Evolutionary conservation across 2,329 filamentous ascomycete genomes (phyloP), one percentile per base, ranked within the genome.

Genomic region (Fusarium sororula): DNA sequence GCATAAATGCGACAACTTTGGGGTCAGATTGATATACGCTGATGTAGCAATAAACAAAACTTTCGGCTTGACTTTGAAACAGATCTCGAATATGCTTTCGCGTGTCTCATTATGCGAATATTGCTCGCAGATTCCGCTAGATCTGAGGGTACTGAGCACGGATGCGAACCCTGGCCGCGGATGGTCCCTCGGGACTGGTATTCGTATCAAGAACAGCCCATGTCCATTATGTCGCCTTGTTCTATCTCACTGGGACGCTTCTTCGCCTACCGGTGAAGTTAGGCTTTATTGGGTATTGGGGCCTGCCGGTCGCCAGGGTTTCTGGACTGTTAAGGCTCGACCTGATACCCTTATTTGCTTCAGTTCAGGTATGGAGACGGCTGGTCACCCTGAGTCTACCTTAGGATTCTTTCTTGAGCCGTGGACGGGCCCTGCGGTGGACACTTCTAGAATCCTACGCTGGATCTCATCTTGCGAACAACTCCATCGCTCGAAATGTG

Each of bases 231-330:
- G 47, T 24, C 15, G 11, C 15, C 28, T 50, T 24, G 1, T 32
- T 3, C 0, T 32, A 9, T 32, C 22, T 13, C 28, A 32, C 0
- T 32, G 3, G 4, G 3, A 30, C 1, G 28, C 28, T 50, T 0
- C 1, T 6, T 0, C 28, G 3, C 13, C 20, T 10, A 1, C 1
- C 4, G 4, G 1, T 5, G 22, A 50, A 3, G 10, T 50, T 32
- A 0, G 2, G 7, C 5, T 50, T 18, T 0, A 0, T 13, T 30
- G 28, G 47, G 0, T 0, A 3, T 0, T 1, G 15, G 47, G 47
- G 7, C 26, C 26, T 30, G 4, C 7, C 4, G 2, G 20, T 4
- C 26, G 10, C 10, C 2, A 3, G 26, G 14, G 3, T 22, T 17
- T 48, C 3, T 30, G 3, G 1, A 7, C 8, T 15, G 24, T 26